These are phyloP conservation scores for Trichoderma hamatum DNA, from an alignment of 2,329 filamentous ascomycete species.

Conservation along the genomic window DNA sequence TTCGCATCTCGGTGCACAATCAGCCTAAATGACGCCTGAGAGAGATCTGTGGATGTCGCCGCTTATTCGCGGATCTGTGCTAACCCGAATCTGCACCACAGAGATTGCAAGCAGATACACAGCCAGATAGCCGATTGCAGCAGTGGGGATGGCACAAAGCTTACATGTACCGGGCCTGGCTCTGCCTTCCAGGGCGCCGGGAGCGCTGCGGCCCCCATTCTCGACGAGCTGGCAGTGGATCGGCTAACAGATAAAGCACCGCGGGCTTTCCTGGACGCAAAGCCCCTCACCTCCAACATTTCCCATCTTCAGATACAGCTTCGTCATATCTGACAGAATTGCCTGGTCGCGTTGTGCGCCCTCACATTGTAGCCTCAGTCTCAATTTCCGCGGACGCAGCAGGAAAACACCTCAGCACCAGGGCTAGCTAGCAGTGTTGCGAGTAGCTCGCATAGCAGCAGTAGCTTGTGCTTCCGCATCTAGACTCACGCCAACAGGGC, in stretches of 20 bases:
- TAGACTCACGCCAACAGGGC: background rate
- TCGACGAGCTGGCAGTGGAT: background rate
- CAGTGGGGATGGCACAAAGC: background rate
- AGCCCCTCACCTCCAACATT: background rate
- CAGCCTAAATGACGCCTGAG: background rate
- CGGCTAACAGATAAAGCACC: constrained; percentile 8
- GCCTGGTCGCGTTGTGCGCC: background rate
- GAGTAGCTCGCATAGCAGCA: background rate
- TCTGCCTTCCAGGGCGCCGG: background rate
- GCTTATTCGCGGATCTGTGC: constrained; percentile 1
- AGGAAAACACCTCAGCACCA: background rate
- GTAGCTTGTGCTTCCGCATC: background rate
- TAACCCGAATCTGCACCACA: background rate
- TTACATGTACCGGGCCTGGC: too few species aligned
- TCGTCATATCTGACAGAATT: constrained; percentile 15
- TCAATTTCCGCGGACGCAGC: background rate
- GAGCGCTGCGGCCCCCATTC: background rate
- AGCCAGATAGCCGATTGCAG: background rate
- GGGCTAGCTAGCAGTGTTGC: too few species aligned
- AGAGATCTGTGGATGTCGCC: background rate
- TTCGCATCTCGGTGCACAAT: background rate
- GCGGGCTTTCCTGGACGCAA: background rate
- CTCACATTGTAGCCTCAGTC: background rate
- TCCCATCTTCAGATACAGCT: constrained; percentile 3
- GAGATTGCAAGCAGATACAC: background rate